Percentiles rank a stretch among this genome's conserved stretches.
Evolutionary conservation across 306 rosid species (phyloP).

Genomic region (Luffa acutangula): DNA sequence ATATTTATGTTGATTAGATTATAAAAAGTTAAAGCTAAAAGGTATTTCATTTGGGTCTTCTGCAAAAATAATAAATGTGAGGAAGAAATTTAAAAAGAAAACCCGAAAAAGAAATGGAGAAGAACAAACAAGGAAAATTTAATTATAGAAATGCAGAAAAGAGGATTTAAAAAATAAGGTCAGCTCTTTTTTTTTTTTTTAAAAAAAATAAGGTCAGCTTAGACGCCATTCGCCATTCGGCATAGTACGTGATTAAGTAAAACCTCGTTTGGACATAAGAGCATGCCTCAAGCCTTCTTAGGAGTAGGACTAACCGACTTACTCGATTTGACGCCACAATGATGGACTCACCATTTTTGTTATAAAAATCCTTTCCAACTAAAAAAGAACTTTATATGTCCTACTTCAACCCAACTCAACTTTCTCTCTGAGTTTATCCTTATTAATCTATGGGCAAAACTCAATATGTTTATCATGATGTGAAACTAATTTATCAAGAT

Average conservation of each 20-base stretch:
- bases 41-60: neutral
- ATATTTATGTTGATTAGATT: neutral
- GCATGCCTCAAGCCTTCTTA: neutral
- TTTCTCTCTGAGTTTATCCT: neutral
- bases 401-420: neutral
- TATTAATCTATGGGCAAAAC: neutral
- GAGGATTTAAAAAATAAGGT: neutral
- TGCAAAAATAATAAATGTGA: neutral
- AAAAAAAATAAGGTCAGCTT: neutral
- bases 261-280: neutral
- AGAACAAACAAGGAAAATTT: neutral
- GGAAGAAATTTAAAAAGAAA: neutral
- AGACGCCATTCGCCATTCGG: neutral
- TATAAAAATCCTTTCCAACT: neutral
- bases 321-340: neutral
- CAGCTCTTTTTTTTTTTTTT: no score
- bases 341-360: neutral
- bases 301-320: neutral
- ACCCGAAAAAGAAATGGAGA: neutral
- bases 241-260: neutral
- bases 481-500: neutral
- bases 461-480: neutral
- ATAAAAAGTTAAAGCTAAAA: neutral
- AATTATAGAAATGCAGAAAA: neutral
- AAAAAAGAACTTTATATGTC: neutral